Evolutionary conservation across 148 eudicot genomes (phyloP), one percentile per base, ranked within the genome.

Genomic region (Dysphania ambrosioides): DNA sequence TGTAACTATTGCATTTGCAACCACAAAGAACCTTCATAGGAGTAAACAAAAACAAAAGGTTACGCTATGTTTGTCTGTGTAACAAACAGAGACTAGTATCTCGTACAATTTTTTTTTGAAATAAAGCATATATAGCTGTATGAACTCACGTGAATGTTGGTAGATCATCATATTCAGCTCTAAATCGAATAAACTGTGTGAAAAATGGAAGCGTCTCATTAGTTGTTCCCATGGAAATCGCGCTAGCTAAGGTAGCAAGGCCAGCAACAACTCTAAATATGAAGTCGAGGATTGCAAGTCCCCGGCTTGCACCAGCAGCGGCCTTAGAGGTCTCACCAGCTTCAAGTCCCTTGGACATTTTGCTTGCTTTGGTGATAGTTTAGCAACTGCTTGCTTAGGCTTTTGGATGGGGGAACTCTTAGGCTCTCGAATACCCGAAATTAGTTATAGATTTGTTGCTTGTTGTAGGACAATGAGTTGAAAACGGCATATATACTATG

Each of bases 21-120:
- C 85, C 79, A 94, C 93, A 53, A 91, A 94, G 75, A 89, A 94
- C 87, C 98, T 94, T 86, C 75, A 59, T 4, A 36, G 0, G 13
- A 9, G 36, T 19, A 47, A 42, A 30, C 24, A 36, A 13, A 75
- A 19, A 47, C 32, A 44, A 13, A 75, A 15, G 16, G 5, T 15
- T n/a, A n/a, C n/a, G n/a, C n/a, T n/a, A n/a, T n/a, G 5, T 32
- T 51, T 31, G 40, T 32, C n/a, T n/a, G n/a, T n/a, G n/a, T n/a
- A 51, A 21, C 62, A 21, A 56, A 42, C n/a, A 56, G 57, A n/a
- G 32, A 67, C 31, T 24, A 47, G 53, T n/a, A n/a, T n/a, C n/a
- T n/a, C n/a, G n/a, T n/a, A n/a, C n/a, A n/a, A n/a, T n/a, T n/a
- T n/a, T n/a, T n/a, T n/a, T n/a, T n/a, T n/a, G n/a, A n/a, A n/a